Base-by-base conservation (phyloP, 495 filamentous ascomycete genomes). In the Xylona heveae region DNA sequence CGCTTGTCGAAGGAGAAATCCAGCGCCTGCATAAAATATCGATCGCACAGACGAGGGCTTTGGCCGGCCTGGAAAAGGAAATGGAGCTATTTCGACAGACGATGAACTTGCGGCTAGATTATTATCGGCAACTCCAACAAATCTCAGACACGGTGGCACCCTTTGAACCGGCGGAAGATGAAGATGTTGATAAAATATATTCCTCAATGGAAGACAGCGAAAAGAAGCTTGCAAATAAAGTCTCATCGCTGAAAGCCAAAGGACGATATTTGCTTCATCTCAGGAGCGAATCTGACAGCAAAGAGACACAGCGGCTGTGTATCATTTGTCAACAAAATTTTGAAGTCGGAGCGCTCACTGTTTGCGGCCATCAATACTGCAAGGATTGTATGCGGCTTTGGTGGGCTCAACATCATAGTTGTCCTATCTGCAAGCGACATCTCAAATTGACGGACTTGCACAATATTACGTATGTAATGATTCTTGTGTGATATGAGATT, bases 341-440 rank as follows among this genome's bases (percentile, higher is more conserved):
- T 46, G 74, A 76, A 42, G 51, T 65, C 26, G 88, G 85, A 26
- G 73, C 84, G 19, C 57, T 97, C 43, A 94, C 85, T 1, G 62
- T 74, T 2, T 97, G 85, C 50, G 85, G 85, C 0, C 85, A 97
- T 43, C 68, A 75, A 35, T 94, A 78, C 43, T 94, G 85, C 53
- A 77, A 72, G 34, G 76, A 78, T 20, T 97, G 88, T 49, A 68
- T 94, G 19, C 53, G 55, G 3, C 34, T 66, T 6, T 97, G 88
- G 85, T 77, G 45, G 49, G 40, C 31, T 3, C 53, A 58, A 31
- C 62, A 74, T 34, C 58, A 47, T 10, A 76, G 55, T 30, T 90
- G 80, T 40, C 79, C 79, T 0, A 58, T 76, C 2, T 95, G 85
- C 61, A 90, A 85, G 38, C 59, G 55, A 28, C 51, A 58, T 0